Evolutionary conservation across 169 alveolate genomes (phyloP).

Genomic region (Plasmodium knowlesi): DNA sequence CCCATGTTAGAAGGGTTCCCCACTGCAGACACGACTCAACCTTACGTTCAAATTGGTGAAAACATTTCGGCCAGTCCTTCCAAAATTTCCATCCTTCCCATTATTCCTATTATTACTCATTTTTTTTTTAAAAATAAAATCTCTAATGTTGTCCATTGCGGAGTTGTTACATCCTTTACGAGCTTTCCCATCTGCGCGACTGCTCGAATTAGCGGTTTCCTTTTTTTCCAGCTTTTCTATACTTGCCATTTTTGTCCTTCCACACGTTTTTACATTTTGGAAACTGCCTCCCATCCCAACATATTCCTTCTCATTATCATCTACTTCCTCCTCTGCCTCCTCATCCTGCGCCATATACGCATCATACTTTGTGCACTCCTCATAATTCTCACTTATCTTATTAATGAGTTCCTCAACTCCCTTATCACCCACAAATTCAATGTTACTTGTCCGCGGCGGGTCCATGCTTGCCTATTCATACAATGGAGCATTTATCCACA

Average conservation of each 20-base stretch:
- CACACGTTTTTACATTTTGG: neutral
- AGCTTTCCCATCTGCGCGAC: neutral
- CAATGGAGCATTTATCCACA: neutral
- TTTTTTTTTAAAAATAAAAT: slow-evolving; percentile 31
- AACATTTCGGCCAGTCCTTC: neutral
- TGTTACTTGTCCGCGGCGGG: neutral
- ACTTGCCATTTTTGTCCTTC: slow-evolving; percentile 5
- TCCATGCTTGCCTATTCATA: neutral
- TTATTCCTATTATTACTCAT: neutral
- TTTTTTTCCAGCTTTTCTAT: neutral
- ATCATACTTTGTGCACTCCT: slow-evolving; percentile 59
- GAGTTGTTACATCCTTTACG: neutral
- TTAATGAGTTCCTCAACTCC: slow-evolving; percentile 72
- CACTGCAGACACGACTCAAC: neutral
- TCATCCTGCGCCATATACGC: slow-evolving; percentile 14
- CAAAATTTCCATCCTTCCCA: neutral
- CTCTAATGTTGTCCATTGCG: slow-evolving; percentile 13
- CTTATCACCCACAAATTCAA: slow-evolving; percentile 58
- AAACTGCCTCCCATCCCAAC: neutral
- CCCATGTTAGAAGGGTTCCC: neutral
- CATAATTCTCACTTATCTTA: slow-evolving; percentile 58
- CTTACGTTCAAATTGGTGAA: slow-evolving; percentile 44
- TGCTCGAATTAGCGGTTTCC: neutral
- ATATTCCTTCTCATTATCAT: slow-evolving; percentile 29
- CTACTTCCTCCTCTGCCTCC: slow-evolving; percentile 28